Conservation (phyloP, 1,284 basidiomycete species). For the Microbotryomycetes sp. region DNA sequence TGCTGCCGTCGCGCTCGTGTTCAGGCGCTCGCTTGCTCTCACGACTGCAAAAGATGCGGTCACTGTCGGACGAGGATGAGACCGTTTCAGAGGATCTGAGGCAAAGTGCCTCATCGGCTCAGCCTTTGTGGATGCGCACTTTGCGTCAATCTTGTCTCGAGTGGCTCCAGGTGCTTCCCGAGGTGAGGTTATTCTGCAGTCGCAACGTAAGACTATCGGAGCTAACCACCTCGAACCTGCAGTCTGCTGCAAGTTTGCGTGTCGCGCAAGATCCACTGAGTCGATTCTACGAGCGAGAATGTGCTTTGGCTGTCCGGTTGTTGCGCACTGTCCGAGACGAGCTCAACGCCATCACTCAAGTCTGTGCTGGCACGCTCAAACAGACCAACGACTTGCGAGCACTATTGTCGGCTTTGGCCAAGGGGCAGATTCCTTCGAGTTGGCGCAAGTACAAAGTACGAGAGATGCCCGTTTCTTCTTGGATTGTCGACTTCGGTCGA, state of each 20-base stretch:
- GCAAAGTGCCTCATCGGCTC: slow-evolving; percentile 53
- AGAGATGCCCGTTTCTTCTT: slow-evolving; percentile 42
- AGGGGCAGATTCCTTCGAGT: slow-evolving; percentile 75
- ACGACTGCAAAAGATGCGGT: slow-evolving; percentile 86
- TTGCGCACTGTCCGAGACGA: slow-evolving; percentile 71
- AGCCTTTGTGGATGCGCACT: slow-evolving; percentile 88
- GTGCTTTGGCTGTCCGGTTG: slow-evolving; percentile 67
- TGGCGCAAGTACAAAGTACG: slow-evolving; percentile 86
- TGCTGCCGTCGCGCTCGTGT: background rate
- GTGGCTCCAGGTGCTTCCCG: slow-evolving; percentile 70
- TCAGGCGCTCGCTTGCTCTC: slow-evolving; percentile 71
- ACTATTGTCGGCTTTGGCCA: slow-evolving; percentile 77
- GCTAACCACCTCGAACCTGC: background rate
- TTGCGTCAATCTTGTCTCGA: slow-evolving; percentile 70
- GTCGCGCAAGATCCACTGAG: slow-evolving; percentile 61
- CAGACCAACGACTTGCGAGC: slow-evolving; percentile 89
- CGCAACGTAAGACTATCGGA: background rate
- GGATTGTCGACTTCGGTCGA: slow-evolving; percentile 69
- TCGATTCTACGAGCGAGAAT: slow-evolving; percentile 82
- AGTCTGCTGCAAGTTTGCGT: slow-evolving; percentile 25
- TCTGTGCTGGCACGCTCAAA: slow-evolving; percentile 79
- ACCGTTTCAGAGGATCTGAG: slow-evolving; percentile 54
- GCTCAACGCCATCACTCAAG: slow-evolving; percentile 68
- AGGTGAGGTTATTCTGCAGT: slow-evolving; percentile 49
- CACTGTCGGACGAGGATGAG: slow-evolving; percentile 76